A percentile compares a stretch with the other conserved stretches of the same genome.
These are phyloP conservation scores for Calcarisporium arbuscula DNA, from an alignment of 2,329 filamentous ascomycete genomes.

Conservation along the genomic window DNA sequence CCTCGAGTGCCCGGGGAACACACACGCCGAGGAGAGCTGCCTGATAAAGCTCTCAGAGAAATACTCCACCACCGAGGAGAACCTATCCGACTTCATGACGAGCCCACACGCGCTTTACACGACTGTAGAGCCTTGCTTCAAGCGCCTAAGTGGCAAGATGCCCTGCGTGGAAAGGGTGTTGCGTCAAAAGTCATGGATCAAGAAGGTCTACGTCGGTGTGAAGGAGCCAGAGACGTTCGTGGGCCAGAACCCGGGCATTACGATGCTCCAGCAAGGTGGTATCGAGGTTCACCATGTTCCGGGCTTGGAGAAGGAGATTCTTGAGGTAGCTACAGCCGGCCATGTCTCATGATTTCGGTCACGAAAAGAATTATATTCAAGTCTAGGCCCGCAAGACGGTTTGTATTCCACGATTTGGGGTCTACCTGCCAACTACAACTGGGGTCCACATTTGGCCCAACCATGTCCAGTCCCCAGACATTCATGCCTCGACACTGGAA, in stretches of 20 bases:
- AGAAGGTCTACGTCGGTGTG: conserved; percentile 79
- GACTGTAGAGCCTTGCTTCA: conserved; percentile 81
- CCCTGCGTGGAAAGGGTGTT: conserved; percentile 78
- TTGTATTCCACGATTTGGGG: no score
- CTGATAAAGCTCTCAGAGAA: conserved; percentile 62
- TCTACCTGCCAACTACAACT: no score
- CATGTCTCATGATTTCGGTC: no score
- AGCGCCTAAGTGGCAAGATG: conserved; percentile 66
- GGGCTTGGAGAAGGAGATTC: conserved; percentile 75
- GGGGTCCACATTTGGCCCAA: no score
- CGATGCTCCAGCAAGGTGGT: conserved; percentile 63
- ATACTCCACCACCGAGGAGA: conserved; percentile 44
- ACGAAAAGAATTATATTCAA: no score
- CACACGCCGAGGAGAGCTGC: conserved; percentile 92
- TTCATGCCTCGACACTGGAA: no score
- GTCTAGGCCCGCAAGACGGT: no score
- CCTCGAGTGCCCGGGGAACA: conserved; percentile 84
- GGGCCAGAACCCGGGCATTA: conserved; percentile 68
- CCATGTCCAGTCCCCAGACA: no score
- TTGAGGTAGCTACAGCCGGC: conserved; percentile 76
- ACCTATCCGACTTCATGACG: conserved; percentile 36
- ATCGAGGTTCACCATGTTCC: conserved; percentile 66
- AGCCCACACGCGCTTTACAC: conserved; percentile 63
- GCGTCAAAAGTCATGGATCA: conserved; percentile 53
- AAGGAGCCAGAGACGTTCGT: conserved; percentile 89